phyloP scores from a whole-genome alignment of 768 basidiomycete genomes.

The Lanmaoa pseudosensibilis region DNA sequence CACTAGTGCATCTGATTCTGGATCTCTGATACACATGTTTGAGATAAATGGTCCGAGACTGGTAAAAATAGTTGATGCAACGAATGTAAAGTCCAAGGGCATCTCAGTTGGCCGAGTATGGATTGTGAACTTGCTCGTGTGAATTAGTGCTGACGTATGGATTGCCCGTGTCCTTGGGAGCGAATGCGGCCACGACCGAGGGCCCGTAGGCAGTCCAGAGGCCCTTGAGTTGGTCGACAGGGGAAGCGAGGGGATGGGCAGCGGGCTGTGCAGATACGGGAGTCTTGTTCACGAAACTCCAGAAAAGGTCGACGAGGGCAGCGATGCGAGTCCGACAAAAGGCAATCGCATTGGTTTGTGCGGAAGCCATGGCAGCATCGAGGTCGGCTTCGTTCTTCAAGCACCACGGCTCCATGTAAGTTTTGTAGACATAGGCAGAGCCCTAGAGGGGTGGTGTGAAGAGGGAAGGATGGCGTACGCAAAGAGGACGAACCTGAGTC shows the following conservation, averaged over 20 bases:
- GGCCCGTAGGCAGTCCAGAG: conserved; percentile 46
- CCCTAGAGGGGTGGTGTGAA: conserved; percentile 45
- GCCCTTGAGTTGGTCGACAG: conserved; percentile 32
- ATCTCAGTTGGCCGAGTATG: conserved; percentile 18
- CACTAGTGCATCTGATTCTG: conserved; percentile 6
- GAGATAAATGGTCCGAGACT: background rate
- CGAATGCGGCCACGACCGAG: conserved; percentile 35
- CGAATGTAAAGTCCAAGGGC: background rate
- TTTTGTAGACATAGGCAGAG: conserved; percentile 62
- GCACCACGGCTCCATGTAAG: conserved; percentile 63
- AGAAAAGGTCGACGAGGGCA: conserved; percentile 48
- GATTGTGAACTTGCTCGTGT: background rate
- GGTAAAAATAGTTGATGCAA: conserved; percentile 3
- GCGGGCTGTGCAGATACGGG: conserved; percentile 24
- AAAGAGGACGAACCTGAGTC: conserved; percentile 49
- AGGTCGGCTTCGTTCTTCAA: conserved; percentile 56
- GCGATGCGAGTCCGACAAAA: conserved; percentile 55
- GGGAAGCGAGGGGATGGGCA: conserved; percentile 12
- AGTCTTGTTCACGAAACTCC: conserved; percentile 44
- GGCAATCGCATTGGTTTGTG: conserved; percentile 52
- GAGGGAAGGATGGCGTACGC: background rate
- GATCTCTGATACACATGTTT: conserved; percentile 11
- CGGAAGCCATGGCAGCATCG: conserved; percentile 55
- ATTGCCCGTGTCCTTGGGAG: conserved; percentile 15
- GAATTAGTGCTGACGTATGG: conserved; percentile 9